Evolutionary conservation across 2,329 filamentous ascomycete genomes (phyloP).

Genomic region (Trichoderma sp.): DNA sequence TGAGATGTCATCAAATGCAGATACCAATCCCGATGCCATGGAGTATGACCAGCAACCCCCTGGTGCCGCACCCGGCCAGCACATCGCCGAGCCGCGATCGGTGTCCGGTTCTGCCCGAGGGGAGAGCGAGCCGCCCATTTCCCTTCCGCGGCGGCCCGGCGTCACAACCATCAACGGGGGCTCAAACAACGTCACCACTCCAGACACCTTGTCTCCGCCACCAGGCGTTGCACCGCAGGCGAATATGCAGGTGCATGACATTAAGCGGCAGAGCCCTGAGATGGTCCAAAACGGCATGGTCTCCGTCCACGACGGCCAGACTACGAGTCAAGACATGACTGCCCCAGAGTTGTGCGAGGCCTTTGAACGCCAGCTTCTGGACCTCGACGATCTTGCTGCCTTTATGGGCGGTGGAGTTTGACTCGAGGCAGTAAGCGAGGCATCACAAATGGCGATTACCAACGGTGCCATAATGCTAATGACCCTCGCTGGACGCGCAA

Average conservation of each 20-base stretch:
- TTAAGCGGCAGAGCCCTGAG: constrained; percentile 39
- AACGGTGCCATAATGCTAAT: constrained; percentile 5
- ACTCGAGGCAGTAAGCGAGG: neutral
- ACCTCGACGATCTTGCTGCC: constrained; percentile 58
- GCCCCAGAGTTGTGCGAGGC: constrained; percentile 55
- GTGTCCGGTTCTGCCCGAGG: constrained; percentile 43
- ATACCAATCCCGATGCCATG: constrained; percentile 55
- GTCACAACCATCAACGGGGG: constrained; percentile 53
- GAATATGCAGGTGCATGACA: constrained; percentile 29
- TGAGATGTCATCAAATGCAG: constrained; percentile 52
- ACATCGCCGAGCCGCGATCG: constrained; percentile 34
- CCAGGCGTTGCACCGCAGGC: constrained; percentile 31
- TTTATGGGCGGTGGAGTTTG: constrained; percentile 62
- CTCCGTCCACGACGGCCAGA: constrained; percentile 32
- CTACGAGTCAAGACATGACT: constrained; percentile 52
- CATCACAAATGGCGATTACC: neutral
- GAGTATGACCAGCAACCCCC: constrained; percentile 50
- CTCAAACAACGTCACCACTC: constrained; percentile 47
- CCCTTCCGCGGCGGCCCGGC: constrained; percentile 36
- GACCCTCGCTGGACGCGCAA: neutral
- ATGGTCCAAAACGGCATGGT: constrained; percentile 32
- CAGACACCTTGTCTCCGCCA: constrained; percentile 46
- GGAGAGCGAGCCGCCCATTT: constrained; percentile 51
- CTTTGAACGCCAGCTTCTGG: constrained; percentile 58
- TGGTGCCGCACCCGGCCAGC: constrained; percentile 26